Evolutionary conservation across 805 yeast species (phyloP), one percentile per base, ranked within the genome.

Genomic region (Zygotorulaspora chibaensis): DNA sequence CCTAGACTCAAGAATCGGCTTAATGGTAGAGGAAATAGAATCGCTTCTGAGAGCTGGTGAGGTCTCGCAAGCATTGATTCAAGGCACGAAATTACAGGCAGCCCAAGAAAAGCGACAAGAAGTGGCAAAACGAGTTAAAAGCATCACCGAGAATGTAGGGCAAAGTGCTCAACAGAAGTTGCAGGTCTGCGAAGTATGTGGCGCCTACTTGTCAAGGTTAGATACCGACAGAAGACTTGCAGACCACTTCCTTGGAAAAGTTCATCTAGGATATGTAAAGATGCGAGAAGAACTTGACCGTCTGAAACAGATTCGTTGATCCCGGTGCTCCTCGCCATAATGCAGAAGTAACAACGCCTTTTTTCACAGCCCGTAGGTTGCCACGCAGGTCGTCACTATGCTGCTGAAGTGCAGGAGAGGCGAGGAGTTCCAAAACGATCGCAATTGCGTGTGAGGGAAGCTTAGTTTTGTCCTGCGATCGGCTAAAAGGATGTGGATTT

Each of bases 181-280:
- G 38, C 96, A 89, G 63, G 95, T 87, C 1, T 90, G 98, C 66
- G 85, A 80, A 52, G 81, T 80, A 1, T 90, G 98, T 67, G 96
- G 96, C 1, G 96, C 96, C 0, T 88, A 84, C 58, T 69, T 91
- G 31, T 85, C 95, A 8, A 71, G 91, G 50, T 68, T 89, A 45
- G 98, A 90, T 63, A 87, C 84, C 47, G 97, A 90, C 62, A 74
- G 89, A 62, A 74, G 97, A 55, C 70, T 90, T 51, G 95, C 91
- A 1, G 96, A 87, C 56, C 97, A 90, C 64, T 89, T 87, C 61
- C 67, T 82, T 18, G 98, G 98, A 1, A 88, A 87, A 56, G 79
- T 87, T 48, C 97, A 90, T 68, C 61, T 86, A 52, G 91, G 89
- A 0, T 89, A 83, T 63, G 90, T 82, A 2, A 80, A 76, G 42